Conservation (phyloP, 192 early-diverging fungal species). For the Dissophora globulifera region DNA sequence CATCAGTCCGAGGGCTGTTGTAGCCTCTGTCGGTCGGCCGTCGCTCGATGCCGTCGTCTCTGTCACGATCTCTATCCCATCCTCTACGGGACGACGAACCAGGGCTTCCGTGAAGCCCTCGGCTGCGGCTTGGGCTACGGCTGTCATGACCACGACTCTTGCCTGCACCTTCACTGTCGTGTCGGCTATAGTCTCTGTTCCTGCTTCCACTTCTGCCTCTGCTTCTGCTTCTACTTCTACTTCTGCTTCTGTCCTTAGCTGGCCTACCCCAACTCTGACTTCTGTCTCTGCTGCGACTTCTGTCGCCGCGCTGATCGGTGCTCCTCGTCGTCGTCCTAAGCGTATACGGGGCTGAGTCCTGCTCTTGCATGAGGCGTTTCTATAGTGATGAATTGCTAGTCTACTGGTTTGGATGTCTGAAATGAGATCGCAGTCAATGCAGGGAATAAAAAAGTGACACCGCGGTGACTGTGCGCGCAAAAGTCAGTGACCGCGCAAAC, state of each 20-base stretch:
- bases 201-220: slow-evolving; percentile 12
- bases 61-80: slow-evolving; percentile 1
- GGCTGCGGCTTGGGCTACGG: slow-evolving; percentile 15
- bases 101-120: background rate
- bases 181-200: background rate
- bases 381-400: no score
- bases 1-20: background rate
- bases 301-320: background rate
- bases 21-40: slow-evolving; percentile 3
- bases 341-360: background rate
- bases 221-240: slow-evolving; percentile 7
- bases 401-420: no score
- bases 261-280: no score
- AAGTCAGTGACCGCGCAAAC: no score
- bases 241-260: slow-evolving; percentile 5
- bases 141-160: slow-evolving; percentile 4
- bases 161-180: slow-evolving; percentile 1
- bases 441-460: no score
- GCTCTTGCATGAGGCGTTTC: background rate
- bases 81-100: slow-evolving; percentile 1
- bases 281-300: slow-evolving; percentile 11
- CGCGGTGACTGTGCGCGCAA: no score
- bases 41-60: no score
- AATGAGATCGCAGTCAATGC: no score
- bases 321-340: background rate